These are phyloP conservation scores for Adansonia gregorii DNA, from an alignment of 441 rosid species.

Conservation along the genomic window DNA sequence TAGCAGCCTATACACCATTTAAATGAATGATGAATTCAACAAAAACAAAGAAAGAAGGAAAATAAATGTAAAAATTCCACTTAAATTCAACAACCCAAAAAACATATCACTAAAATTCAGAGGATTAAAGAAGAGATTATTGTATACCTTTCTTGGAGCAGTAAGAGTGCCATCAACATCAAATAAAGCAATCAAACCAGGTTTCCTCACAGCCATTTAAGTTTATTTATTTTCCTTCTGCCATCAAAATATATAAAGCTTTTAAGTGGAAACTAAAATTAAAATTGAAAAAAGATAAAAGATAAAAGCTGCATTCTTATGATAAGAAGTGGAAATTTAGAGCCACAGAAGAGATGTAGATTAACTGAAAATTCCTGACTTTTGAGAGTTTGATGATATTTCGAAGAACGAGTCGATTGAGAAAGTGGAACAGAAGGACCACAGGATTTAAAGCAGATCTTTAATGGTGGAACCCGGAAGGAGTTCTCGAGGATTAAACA, in stretches of 20 bases:
- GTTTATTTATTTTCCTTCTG: slow-evolving; percentile 15
- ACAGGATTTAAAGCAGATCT: slow-evolving; percentile 32
- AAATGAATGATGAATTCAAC: slow-evolving; percentile 7
- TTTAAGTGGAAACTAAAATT: not conserved
- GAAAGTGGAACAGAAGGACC: slow-evolving; percentile 15
- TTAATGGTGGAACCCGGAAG: slow-evolving; percentile 30
- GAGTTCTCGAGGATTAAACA: slow-evolving; percentile 25
- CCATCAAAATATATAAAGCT: slow-evolving; percentile 14
- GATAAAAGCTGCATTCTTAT: not conserved
- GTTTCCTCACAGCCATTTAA: slow-evolving; percentile 56
- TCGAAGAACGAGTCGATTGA: not conserved
- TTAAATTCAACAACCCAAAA: not conserved
- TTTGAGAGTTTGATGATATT: not conserved
- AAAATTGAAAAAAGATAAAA: not conserved
- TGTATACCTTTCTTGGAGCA: slow-evolving; percentile 82
- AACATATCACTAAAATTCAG: not conserved
- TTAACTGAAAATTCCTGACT: slow-evolving; percentile 7
- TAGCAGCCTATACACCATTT: slow-evolving; percentile 43
- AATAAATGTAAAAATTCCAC: slow-evolving; percentile 18
- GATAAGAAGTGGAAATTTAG: slow-evolving; percentile 3
- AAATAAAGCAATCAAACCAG: slow-evolving; percentile 68
- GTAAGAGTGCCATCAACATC: slow-evolving; percentile 82
- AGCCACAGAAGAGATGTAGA: not conserved
- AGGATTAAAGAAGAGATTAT: slow-evolving; percentile 5
- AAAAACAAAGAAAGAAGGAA: not conserved